Percentiles rank a stretch among this genome's conserved stretches.
Evolutionary conservation across 164 flowering plant species (phyloP).

Genomic region (Vitis cinerea): DNA sequence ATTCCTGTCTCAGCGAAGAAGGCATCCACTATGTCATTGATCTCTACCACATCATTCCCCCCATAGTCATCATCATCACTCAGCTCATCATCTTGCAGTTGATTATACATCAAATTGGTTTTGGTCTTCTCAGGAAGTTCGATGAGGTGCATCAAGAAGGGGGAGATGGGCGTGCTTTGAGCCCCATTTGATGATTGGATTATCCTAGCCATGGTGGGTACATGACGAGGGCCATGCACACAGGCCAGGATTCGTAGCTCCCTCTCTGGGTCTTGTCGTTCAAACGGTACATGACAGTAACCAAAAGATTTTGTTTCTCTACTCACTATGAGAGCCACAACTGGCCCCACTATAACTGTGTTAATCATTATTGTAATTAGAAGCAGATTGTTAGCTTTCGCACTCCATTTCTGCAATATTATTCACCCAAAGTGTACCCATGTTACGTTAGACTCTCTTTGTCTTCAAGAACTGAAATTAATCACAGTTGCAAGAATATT

Average conservation of each 20-base stretch:
- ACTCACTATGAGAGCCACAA: constrained; percentile 33
- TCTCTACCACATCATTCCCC: constrained; percentile 60
- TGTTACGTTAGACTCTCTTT: not conserved
- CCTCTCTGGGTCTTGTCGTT: constrained; percentile 31
- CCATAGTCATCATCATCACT: constrained; percentile 63
- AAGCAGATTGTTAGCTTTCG: constrained; percentile 23
- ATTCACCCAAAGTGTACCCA: no score
- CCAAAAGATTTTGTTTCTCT: constrained; percentile 31
- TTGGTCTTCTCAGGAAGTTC: constrained; percentile 48
- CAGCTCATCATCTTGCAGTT: constrained; percentile 42
- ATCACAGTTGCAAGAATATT: no score
- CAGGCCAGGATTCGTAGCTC: constrained; percentile 65
- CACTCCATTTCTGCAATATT: constrained; percentile 22
- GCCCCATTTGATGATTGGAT: constrained; percentile 31
- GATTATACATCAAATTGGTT: constrained; percentile 39
- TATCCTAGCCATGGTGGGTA: constrained; percentile 39
- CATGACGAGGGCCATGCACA: constrained; percentile 57
- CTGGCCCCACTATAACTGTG: constrained; percentile 44
- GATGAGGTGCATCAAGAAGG: constrained; percentile 62
- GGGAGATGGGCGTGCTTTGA: constrained; percentile 26
- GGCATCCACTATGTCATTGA: constrained; percentile 49
- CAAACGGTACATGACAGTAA: constrained; percentile 37
- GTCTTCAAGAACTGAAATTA: no score
- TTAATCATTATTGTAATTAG: constrained; percentile 34
- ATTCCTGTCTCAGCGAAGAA: constrained; percentile 41